Base-by-base conservation (phyloP, 495 filamentous ascomycete species). In the Talaromyces adpressus region DNA sequence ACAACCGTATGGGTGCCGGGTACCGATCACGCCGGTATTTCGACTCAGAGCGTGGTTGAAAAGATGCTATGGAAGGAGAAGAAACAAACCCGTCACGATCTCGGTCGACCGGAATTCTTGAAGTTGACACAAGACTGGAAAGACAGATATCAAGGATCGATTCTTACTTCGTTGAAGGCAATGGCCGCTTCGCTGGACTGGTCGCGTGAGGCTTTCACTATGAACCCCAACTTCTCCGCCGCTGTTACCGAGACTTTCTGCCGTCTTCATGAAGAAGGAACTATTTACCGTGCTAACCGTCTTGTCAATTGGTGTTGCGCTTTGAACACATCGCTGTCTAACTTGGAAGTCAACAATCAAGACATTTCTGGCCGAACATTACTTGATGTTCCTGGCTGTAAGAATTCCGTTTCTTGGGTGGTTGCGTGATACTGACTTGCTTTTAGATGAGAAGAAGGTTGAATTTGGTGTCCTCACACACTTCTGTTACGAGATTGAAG, bases 251-350 rank as follows among this genome's bases (percentile, higher is more conserved):
- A 89, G 71, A 88, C 88, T 18, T 92, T 92, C 70, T 82, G 89
- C 45, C 80, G 77, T 53, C 78, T 92, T 22, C 87, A 91, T 69
- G 85, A 91, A 61, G 85, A 92, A 72, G 89, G 88, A 14, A 80
- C 84, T 41, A 91, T 92, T 66, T 92, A 92, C 73, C 81, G 89
- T 65, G 84, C 86, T 47, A 89, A 90, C 70, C 82, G 87, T 59
- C 82, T 92, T 60, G 89, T 92, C 56, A 91, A 91, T 73, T 92
- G 89, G 89, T 90, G 86, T 76, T 82, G 82, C 22, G 77, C 83
- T 41, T 75, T 92, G 59, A 88, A 87, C 68, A 92, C 89, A n/a
- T 86, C 89, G 6, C 75, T 92, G 41, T 89, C 86, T 56, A 90
- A 88, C 73, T 81, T 92, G 25, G 89, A 92, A 68, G 89, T 92